Base-by-base conservation (phyloP, 169 alveolate genomes). In the Plasmodium billcollinsi region DNA sequence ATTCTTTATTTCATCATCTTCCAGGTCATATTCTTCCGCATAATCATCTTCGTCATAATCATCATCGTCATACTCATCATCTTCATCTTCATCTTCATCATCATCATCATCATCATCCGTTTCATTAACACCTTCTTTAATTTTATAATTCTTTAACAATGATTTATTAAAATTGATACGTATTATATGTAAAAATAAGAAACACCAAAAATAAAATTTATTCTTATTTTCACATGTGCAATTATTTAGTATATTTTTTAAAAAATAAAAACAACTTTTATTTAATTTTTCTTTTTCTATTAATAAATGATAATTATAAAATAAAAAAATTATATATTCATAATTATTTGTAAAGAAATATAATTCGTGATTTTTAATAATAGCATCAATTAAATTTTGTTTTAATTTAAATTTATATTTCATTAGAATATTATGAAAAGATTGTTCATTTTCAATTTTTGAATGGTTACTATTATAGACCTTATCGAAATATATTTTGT, bases 191-290 rank as follows among this genome's bases (percentile, higher is more conserved):
- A 83, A 39, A 70, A 69, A 83, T 18, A 83, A 8, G 15, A 56
- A 61, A 39, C 86, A 69, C 91, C 91, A 83, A 50, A 83, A 83
- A 29, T 83, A 83, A 71, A 83, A 83, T 20, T 83, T 83, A 2
- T 71, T 73, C 65, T 69, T 49, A 70, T 70, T 58, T 15, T 83
- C 86, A 2, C 45, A 18, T 15, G 73, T 47, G 12, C 91, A 83
- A 47, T 83, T 83, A 29, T 58, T 56, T 20, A 83, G 45, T 56
- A 83, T 83, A 20, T 58, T 21, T 7, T 49, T 69, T 15, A 83
- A 20, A 29, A 67, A 83, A n/a, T 39, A 63, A 62, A 4, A 21
- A 21, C 74, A 67, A 49, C 91, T 83, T 4, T 52, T 14, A 20
- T 54, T 52, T 21, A 83, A 12, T 5, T 70, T 43, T 11, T 67